Base-by-base conservation (phyloP, 73 alveolate species). In the Chromera velia region DNA sequence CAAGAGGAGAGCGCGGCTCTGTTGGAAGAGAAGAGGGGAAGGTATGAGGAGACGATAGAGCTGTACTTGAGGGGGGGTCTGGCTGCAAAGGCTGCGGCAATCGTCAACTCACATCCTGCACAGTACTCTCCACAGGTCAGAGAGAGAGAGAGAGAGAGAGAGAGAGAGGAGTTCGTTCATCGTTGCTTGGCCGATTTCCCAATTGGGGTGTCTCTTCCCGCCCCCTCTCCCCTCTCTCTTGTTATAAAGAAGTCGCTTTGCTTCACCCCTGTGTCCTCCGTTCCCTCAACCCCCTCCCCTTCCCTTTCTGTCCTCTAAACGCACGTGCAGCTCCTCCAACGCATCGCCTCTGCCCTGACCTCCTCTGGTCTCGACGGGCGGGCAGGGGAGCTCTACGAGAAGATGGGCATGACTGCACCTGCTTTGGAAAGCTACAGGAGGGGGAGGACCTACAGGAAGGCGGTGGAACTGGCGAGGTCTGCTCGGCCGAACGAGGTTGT, bases 71-170 rank as follows among this genome's bases (percentile, higher is more conserved):
- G 95, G 74, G 99, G 99, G 13, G 99, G 99, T 13, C 93, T 96
- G 65, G 99, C 99, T 47, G 99, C 99, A 0, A 96, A 95, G 85
- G 99, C 99, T 0, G 99, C 99, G 0, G 89, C 95, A 79, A 90
- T 96, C 47, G 99, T 97, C 72, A 94, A 92, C 83, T 90, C 90
- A 72, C 94, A 92, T 90, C 93, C 93, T 65, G 93, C 95, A 66
- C 91, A 93, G 70, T 94, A 93, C 91, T 94, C 98, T 62, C 93
- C 94, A 82, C 96, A 89, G 83, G 55, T 93, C 68, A 88, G 94
- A n/a, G n/a, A n/a, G n/a, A n/a, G n/a, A n/a, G n/a, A n/a, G 70
- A 98, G 95, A 87, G 93, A 93, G 86, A 94, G 94, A 9, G 95
- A 97, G 22, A 86, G 92, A 4, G 83, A n/a, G n/a, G n/a, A n/a